phyloP scores from a whole-genome alignment of 352 stramenopile genomes.

The Pythium periplocum region DNA sequence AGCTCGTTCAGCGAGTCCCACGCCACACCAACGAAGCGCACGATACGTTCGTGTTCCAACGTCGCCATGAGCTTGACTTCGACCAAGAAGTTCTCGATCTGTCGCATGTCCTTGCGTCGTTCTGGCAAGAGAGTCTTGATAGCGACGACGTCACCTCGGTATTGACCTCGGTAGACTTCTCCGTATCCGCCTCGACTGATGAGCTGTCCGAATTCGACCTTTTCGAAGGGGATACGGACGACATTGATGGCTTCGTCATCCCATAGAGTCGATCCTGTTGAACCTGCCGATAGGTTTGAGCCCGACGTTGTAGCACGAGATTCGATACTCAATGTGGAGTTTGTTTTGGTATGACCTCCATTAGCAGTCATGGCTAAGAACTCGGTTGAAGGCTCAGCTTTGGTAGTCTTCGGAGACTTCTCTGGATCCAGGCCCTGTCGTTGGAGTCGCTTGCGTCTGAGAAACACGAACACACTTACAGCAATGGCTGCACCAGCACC shows the following conservation, averaged over 20 bases:
- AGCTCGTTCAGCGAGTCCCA: constrained; percentile 33
- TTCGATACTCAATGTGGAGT: neutral
- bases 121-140: constrained; percentile 56
- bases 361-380: neutral
- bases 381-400: neutral
- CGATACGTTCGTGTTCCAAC: constrained; percentile 57
- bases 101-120: constrained; percentile 36
- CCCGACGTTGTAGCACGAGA: neutral
- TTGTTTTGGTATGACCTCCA: neutral
- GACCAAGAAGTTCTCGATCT: constrained; percentile 43
- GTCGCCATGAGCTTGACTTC: constrained; percentile 57
- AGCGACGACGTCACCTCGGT: constrained; percentile 39
- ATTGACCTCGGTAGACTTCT: constrained; percentile 39
- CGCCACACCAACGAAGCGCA: constrained; percentile 58
- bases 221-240: constrained; percentile 36
- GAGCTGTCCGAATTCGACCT: constrained; percentile 33
- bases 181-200: constrained; percentile 48
- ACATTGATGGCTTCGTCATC: constrained; percentile 6
- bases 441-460: neutral
- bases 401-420: neutral
- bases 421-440: neutral
- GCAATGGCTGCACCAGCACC: neutral
- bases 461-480: neutral
- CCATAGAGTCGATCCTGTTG: neutral
- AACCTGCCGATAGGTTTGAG: neutral